Conservation (phyloP, 2,329 filamentous ascomycete genomes). For the Colletotrichum plurivorum region DNA sequence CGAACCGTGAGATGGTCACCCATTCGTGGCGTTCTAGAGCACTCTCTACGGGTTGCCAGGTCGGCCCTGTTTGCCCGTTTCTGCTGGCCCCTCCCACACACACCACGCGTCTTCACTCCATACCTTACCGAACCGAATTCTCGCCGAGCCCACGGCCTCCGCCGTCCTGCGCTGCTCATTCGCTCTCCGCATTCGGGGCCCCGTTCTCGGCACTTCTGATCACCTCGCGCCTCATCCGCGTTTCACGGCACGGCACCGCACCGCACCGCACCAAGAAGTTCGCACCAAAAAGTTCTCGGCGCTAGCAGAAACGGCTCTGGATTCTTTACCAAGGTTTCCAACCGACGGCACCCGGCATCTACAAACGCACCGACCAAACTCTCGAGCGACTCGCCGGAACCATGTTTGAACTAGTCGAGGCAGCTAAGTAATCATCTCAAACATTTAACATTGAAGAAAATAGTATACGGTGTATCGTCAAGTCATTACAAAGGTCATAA, state of each 20-base stretch:
- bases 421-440: neutral
- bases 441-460: constrained; percentile 21
- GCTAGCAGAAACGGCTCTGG: too few species aligned
- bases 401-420: neutral
- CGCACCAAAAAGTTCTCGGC: neutral
- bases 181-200: constrained; percentile 24
- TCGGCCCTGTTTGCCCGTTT: constrained; percentile 6
- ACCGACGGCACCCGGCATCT: too few species aligned
- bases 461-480: constrained; percentile 29
- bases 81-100: neutral
- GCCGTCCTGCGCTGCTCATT: constrained; percentile 2
- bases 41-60: neutral
- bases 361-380: too few species aligned
- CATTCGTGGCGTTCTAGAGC: too few species aligned
- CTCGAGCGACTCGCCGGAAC: too few species aligned
- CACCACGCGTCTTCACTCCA: too few species aligned
- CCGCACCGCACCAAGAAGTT: too few species aligned
- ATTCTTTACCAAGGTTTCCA: too few species aligned
- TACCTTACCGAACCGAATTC: neutral
- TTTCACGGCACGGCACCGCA: constrained; percentile 7
- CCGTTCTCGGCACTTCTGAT: constrained; percentile 12
- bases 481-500: constrained; percentile 38
- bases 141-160: constrained; percentile 22
- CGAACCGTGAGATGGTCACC: too few species aligned
- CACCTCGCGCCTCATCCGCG: constrained; percentile 12